These are phyloP conservation scores for Pouteria campechiana DNA, from an alignment of 179 eudicot genomes.

Conservation along the genomic window DNA sequence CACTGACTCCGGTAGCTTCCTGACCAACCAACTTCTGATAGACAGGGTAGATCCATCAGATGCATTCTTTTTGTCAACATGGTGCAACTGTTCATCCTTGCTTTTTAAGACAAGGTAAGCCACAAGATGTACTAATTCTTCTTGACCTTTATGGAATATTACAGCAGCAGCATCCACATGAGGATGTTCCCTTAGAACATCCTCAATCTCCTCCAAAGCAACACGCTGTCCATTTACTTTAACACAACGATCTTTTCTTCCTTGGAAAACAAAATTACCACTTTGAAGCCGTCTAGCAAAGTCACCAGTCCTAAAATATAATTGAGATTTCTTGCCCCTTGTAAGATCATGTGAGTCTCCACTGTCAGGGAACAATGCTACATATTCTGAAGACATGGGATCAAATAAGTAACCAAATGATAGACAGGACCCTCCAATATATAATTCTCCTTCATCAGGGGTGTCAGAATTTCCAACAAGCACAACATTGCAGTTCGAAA, in stretches of 20 bases:
- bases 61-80: no score
- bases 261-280: slow-evolving; percentile 68
- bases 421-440: slow-evolving; percentile 61
- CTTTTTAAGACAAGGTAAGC: slow-evolving; percentile 47
- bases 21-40: slow-evolving; percentile 49
- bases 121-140: slow-evolving; percentile 41
- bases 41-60: slow-evolving; percentile 18
- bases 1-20: slow-evolving; percentile 64
- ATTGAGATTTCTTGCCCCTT: no score
- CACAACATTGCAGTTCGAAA: slow-evolving; percentile 54
- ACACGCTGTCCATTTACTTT: slow-evolving; percentile 92
- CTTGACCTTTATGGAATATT: slow-evolving; percentile 28
- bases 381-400: slow-evolving; percentile 24
- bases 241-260: slow-evolving; percentile 76
- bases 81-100: slow-evolving; percentile 4
- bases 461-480: slow-evolving; percentile 42
- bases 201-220: slow-evolving; percentile 80
- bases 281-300: slow-evolving; percentile 55
- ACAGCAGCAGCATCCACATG: slow-evolving; percentile 68
- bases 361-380: slow-evolving; percentile 20
- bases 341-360: slow-evolving; percentile 10
- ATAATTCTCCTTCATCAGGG: slow-evolving; percentile 66
- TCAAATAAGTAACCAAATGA: slow-evolving; percentile 56
- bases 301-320: slow-evolving; percentile 82
- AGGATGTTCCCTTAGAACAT: slow-evolving; percentile 45